phyloP scores from a whole-genome alignment of 176 grass and related monocot species.

The Oryza punctata region DNA sequence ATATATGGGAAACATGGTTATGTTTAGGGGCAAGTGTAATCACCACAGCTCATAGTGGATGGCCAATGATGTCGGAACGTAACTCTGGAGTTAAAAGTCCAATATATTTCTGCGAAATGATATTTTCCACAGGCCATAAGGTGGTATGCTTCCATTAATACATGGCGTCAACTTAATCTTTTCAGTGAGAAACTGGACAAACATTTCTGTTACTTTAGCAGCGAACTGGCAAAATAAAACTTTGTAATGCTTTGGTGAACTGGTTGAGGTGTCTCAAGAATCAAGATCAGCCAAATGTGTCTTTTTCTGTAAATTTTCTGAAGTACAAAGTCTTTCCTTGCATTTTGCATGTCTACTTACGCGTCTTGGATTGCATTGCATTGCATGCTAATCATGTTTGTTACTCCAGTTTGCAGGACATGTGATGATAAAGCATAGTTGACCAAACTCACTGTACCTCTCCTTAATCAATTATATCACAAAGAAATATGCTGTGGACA shows the following conservation, averaged over 20 bases:
- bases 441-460: conserved; percentile 12
- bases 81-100: conserved; percentile 7
- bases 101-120: not conserved
- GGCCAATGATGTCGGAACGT: not conserved
- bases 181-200: not conserved
- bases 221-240: not conserved
- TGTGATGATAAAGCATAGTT: conserved; percentile 48
- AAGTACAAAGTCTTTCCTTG: not conserved
- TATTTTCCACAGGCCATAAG: not conserved
- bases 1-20: not conserved
- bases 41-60: conserved; percentile 10
- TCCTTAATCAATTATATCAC: conserved; percentile 40
- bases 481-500: conserved; percentile 52
- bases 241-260: not conserved
- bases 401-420: conserved; percentile 40
- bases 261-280: not conserved
- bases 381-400: conserved; percentile 36
- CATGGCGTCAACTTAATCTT: not conserved
- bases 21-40: not conserved
- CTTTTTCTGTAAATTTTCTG: not conserved
- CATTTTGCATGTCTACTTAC: conserved; percentile 30
- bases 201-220: not conserved
- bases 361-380: conserved; percentile 15
- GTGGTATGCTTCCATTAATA: not conserved
- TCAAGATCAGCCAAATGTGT: not conserved